These are phyloP conservation scores for Myrmaecium sp. DNA, from an alignment of 2,329 filamentous ascomycete species.

Conservation along the genomic window DNA sequence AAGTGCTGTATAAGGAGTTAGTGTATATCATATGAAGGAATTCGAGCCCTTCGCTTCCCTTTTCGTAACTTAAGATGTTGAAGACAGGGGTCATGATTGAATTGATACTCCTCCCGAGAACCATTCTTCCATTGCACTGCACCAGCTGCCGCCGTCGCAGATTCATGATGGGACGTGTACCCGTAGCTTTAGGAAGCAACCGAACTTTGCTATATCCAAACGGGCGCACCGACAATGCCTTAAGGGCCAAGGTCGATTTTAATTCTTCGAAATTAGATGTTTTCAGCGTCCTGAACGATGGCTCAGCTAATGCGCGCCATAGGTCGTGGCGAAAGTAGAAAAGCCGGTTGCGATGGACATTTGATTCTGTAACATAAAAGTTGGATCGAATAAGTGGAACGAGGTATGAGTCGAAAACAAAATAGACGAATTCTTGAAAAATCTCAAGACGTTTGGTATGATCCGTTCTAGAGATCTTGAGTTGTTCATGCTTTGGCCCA, in stretches of 20 bases:
- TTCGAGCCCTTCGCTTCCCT: slow-evolving; percentile 27
- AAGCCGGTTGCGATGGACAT: slow-evolving; percentile 56
- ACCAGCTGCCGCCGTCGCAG: slow-evolving; percentile 47
- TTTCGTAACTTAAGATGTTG: slow-evolving; percentile 63
- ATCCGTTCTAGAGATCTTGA: slow-evolving; percentile 54
- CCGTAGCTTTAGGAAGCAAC: slow-evolving; percentile 61
- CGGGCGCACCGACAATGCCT: slow-evolving; percentile 41
- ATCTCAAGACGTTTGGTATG: slow-evolving; percentile 60
- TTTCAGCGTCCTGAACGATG: slow-evolving; percentile 52
- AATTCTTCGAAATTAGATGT: slow-evolving; percentile 65
- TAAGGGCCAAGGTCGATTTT: slow-evolving; percentile 36
- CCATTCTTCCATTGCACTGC: slow-evolving; percentile 33
- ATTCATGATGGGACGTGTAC: slow-evolving; percentile 77
- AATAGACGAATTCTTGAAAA: slow-evolving; percentile 76
- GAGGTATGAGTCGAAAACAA: slow-evolving; percentile 77
- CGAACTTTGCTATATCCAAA: slow-evolving; percentile 68
- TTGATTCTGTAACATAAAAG: slow-evolving; percentile 92
- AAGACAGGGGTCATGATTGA: slow-evolving; percentile 55
- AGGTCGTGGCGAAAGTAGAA: slow-evolving; percentile 94
- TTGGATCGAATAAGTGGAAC: slow-evolving; percentile 74
- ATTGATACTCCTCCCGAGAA: slow-evolving; percentile 51
- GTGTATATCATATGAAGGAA: slow-evolving; percentile 4
- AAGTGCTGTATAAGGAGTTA: slow-evolving; percentile 9
- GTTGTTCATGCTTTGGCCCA: slow-evolving; percentile 4
- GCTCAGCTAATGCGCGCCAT: slow-evolving; percentile 63